These are phyloP conservation scores for Leishmania braziliensis DNA, from an alignment of 208 protist genomes.

Conservation along the genomic window DNA sequence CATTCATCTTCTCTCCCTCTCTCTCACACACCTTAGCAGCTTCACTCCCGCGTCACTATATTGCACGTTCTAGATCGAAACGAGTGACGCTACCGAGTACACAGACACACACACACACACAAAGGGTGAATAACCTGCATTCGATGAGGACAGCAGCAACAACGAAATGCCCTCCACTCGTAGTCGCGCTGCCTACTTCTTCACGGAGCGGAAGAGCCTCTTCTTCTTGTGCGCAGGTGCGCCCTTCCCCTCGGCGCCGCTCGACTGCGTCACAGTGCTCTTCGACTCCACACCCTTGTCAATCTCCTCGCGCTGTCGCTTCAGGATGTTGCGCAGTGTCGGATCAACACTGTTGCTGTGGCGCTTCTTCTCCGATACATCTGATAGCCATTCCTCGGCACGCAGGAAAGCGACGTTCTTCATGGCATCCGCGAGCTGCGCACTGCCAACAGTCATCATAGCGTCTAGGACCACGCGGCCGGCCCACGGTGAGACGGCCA, in stretches of 20 bases:
- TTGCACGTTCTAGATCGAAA: not conserved
- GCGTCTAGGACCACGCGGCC: slow-evolving; percentile 86
- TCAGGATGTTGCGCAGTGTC: slow-evolving; percentile 71
- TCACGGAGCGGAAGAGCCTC: slow-evolving; percentile 72
- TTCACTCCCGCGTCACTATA: not conserved
- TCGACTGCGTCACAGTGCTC: slow-evolving; percentile 2
- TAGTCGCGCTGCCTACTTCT: slow-evolving; percentile 41
- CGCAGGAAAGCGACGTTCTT: slow-evolving; percentile 83
- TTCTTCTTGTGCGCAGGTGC: slow-evolving; percentile 50
- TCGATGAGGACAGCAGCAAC: not conserved
- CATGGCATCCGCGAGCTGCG: slow-evolving; percentile 73
- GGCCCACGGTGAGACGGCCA: slow-evolving; percentile 85
- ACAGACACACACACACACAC: slow-evolving; percentile 2
- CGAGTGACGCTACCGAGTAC: not conserved
- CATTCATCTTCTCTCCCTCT: not conserved
- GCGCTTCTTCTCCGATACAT: slow-evolving; percentile 52
- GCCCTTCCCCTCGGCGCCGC: not conserved
- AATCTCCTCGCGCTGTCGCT: slow-evolving; percentile 63
- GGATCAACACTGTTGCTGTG: slow-evolving; percentile 62
- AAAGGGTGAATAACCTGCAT: not conserved
- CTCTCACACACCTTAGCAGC: not conserved
- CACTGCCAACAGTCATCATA: slow-evolving; percentile 71
- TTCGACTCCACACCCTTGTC: slow-evolving; percentile 35
- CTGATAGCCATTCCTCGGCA: slow-evolving; percentile 82
- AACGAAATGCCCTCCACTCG: too few species aligned